phyloP scores from a whole-genome alignment of 352 stramenopile species.

The Blastocystis sp. region DNA sequence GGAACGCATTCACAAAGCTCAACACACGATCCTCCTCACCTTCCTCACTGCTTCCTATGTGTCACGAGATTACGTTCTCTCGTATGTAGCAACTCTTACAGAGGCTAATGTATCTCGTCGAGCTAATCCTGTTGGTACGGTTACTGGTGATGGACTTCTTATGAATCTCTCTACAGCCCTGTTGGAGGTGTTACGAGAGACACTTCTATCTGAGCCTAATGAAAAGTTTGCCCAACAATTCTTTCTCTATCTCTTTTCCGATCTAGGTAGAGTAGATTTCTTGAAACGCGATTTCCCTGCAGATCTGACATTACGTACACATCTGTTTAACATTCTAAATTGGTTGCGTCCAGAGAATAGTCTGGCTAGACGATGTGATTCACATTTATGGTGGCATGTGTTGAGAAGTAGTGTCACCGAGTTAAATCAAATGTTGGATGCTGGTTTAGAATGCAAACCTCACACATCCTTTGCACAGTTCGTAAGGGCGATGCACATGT shows the following conservation, averaged over 20 bases:
- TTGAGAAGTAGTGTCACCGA: not conserved
- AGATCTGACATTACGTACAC: not conserved
- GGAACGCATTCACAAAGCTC: not conserved
- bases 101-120: slow-evolving; percentile 12
- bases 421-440: not conserved
- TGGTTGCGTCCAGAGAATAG: slow-evolving; percentile 20
- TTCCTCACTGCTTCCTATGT: slow-evolving; percentile 13
- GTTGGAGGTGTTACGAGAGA: not conserved
- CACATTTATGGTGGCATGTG: not conserved
- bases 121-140: not conserved
- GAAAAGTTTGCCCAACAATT: slow-evolving; percentile 11
- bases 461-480: not conserved
- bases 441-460: slow-evolving; percentile 14
- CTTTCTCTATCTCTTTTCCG: slow-evolving; percentile 26
- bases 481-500: not conserved
- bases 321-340: slow-evolving; percentile 13
- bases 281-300: slow-evolving; percentile 16
- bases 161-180: slow-evolving; percentile 11
- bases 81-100: not conserved
- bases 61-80: slow-evolving; percentile 37
- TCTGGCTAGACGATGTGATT: not conserved
- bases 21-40: slow-evolving; percentile 11
- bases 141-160: slow-evolving; percentile 5
- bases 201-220: not conserved
- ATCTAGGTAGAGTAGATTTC: slow-evolving; percentile 31